Conservation (phyloP, 495 filamentous ascomycete species). For the Clohesyomyces aquaticus region DNA sequence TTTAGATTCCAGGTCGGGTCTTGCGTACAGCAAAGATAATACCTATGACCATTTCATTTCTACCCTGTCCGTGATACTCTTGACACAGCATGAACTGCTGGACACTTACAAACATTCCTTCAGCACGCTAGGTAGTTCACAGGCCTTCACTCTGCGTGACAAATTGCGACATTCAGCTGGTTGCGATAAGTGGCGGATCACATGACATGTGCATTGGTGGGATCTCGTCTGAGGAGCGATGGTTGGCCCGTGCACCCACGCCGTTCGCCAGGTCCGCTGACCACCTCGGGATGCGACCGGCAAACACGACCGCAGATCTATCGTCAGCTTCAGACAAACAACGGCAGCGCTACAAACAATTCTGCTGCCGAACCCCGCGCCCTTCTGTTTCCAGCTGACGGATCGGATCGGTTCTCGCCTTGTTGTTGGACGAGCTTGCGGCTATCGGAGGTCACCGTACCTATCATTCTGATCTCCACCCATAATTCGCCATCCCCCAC, state of each 20-base stretch:
- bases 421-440: neutral
- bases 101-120: too few species aligned
- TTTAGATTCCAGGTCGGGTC: neutral
- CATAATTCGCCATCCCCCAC: conserved; percentile 39
- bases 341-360: neutral
- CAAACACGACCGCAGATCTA: neutral
- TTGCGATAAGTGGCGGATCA: too few species aligned
- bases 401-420: neutral
- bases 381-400: neutral
- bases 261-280: too few species aligned
- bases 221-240: too few species aligned
- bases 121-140: too few species aligned
- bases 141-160: too few species aligned
- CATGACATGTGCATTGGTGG: too few species aligned
- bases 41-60: too few species aligned
- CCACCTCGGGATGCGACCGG: too few species aligned
- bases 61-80: too few species aligned
- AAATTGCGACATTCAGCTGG: too few species aligned
- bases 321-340: neutral
- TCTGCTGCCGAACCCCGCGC: neutral
- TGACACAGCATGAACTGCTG: too few species aligned
- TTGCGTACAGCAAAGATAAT: neutral
- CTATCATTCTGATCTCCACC: conserved; percentile 3
- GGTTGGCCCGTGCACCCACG: neutral
- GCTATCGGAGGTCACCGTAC: conserved; percentile 38